Evolutionary conservation across 192 early-diverging fungal species (phyloP).

Genomic region (Coemansia sp.): DNA sequence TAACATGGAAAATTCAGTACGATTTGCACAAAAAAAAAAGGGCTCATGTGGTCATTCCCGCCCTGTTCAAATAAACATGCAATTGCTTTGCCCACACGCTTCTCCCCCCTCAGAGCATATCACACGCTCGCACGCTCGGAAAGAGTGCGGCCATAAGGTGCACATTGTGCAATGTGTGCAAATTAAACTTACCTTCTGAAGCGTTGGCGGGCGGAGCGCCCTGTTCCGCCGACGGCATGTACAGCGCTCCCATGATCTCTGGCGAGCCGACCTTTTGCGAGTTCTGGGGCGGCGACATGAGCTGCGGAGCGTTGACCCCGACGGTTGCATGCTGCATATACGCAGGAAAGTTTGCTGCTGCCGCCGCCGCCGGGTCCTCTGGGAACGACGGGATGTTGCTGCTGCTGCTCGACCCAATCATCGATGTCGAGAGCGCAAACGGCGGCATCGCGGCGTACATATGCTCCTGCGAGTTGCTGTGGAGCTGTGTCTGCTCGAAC

Average conservation of each 20-base stretch:
- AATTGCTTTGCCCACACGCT: background rate
- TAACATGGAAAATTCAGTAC: background rate
- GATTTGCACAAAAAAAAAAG: background rate
- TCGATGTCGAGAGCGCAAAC: conserved; percentile 4
- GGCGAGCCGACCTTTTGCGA: conserved; percentile 2
- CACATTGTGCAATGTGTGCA: background rate
- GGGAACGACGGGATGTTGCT: background rate
- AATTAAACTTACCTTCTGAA: conserved; percentile 23
- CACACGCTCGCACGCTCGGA: background rate
- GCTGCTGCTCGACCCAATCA: background rate
- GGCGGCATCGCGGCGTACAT: background rate
- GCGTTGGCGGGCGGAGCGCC: background rate
- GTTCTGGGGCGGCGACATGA: background rate
- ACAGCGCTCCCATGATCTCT: conserved; percentile 37
- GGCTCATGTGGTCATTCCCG: background rate
- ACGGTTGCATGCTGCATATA: background rate
- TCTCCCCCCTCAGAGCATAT: no score
- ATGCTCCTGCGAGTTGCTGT: conserved; percentile 6
- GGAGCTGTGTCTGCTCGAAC: background rate
- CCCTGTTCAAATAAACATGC: background rate
- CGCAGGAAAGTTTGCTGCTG: background rate
- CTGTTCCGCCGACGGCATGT: conserved; percentile 40
- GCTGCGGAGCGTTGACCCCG: background rate
- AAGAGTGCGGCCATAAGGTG: background rate
- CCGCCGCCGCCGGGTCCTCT: no score